These are phyloP conservation scores for Babesia bovis DNA, from an alignment of 169 alveolate species.

Conservation along the genomic window DNA sequence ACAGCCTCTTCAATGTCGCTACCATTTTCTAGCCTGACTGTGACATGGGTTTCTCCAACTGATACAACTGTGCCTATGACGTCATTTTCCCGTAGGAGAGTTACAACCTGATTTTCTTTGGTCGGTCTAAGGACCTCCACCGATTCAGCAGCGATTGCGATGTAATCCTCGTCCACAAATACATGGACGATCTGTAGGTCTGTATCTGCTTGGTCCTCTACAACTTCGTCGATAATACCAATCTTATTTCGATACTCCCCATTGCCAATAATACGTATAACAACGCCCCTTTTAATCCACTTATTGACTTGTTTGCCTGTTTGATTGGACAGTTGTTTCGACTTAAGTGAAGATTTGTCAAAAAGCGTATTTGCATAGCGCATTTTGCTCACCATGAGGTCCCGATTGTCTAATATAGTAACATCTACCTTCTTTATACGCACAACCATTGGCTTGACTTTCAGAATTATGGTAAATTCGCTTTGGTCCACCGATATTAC, in stretches of 20 bases:
- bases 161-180: constrained; percentile 66
- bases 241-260: constrained; percentile 55
- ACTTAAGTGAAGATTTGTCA: neutral
- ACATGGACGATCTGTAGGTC: constrained; percentile 56
- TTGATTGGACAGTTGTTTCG: neutral
- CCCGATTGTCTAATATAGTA: constrained; percentile 51
- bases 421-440: constrained; percentile 74
- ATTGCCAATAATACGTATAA: constrained; percentile 45
- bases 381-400: constrained; percentile 33
- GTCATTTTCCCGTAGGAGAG: constrained; percentile 9
- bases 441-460: constrained; percentile 75
- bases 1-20: constrained; percentile 15
- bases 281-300: constrained; percentile 55
- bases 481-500: constrained; percentile 74
- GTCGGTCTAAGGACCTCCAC: constrained; percentile 58
- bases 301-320: neutral
- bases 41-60: constrained; percentile 15
- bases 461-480: constrained; percentile 76
- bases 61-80: constrained; percentile 24
- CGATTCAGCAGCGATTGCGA: constrained; percentile 69
- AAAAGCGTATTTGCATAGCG: constrained; percentile 13
- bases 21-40: constrained; percentile 38
- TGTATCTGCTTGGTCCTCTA: constrained; percentile 56
- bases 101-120: constrained; percentile 23
- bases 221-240: constrained; percentile 60